Conservation (phyloP, 306 rosid species). For the Quillaja saponaria region DNA sequence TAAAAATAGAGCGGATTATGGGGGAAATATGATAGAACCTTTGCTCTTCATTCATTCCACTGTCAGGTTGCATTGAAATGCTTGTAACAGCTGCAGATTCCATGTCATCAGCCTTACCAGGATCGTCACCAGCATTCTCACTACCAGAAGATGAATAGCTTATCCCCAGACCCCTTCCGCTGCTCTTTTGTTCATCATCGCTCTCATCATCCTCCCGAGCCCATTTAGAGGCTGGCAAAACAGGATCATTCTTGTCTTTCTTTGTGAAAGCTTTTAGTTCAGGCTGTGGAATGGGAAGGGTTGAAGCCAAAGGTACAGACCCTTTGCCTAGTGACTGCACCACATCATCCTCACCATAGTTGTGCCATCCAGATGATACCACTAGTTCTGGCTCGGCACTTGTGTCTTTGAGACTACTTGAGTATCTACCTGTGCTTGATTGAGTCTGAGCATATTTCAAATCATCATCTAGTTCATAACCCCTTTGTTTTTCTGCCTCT, state of each 20-base stretch:
- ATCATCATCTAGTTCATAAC: slow-evolving; percentile 79
- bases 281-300: slow-evolving; percentile 65
- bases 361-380: slow-evolving; percentile 72
- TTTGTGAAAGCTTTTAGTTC: slow-evolving; percentile 70
- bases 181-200: slow-evolving; percentile 73
- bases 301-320: slow-evolving; percentile 55
- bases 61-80: slow-evolving; percentile 56
- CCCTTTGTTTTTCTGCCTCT: slow-evolving; percentile 94
- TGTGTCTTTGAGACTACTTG: slow-evolving; percentile 55
- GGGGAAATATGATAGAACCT: slow-evolving; percentile 51
- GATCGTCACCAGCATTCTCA: slow-evolving; percentile 80
- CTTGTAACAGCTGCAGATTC: slow-evolving; percentile 70
- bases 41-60: slow-evolving; percentile 92
- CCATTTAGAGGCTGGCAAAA: slow-evolving; percentile 95
- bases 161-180: slow-evolving; percentile 70
- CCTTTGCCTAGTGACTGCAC: slow-evolving; percentile 48
- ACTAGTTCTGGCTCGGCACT: slow-evolving; percentile 65
- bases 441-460: slow-evolving; percentile 69
- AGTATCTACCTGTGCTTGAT: slow-evolving; percentile 68
- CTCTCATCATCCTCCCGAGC: slow-evolving; percentile 97
- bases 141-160: slow-evolving; percentile 98
- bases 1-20: not conserved
- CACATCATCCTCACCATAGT: slow-evolving; percentile 53
- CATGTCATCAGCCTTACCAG: slow-evolving; percentile 61
- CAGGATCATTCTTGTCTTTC: slow-evolving; percentile 79